A percentile compares a stretch with the other conserved stretches of the same genome.
These are phyloP conservation scores for Aspergillus sp. DNA, from an alignment of 2,329 filamentous ascomycete genomes.

Conservation along the genomic window DNA sequence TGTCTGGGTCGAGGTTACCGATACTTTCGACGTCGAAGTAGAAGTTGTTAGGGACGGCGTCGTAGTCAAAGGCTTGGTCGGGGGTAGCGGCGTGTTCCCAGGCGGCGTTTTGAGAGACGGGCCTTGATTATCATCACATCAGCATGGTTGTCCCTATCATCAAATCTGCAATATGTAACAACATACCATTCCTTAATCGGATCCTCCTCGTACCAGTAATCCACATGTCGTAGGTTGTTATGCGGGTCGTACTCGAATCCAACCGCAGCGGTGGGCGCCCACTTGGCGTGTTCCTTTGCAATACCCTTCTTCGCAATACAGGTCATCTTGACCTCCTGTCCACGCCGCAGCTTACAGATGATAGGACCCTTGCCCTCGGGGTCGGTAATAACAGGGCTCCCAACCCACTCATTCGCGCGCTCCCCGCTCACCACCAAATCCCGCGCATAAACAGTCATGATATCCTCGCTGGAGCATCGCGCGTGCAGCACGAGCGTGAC, in stretches of 20 bases:
- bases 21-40: conserved; percentile 92
- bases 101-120: conserved; percentile 44
- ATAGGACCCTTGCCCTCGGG: conserved; percentile 74
- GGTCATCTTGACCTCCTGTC: conserved; percentile 82
- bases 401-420: conserved; percentile 69
- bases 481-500: conserved; percentile 81
- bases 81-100: conserved; percentile 75
- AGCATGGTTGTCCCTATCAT: not conserved
- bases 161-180: conserved; percentile 16
- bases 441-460: conserved; percentile 90
- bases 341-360: conserved; percentile 84
- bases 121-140: conserved; percentile 20
- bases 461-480: conserved; percentile 76
- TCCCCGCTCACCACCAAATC: conserved; percentile 72
- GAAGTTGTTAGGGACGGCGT: conserved; percentile 77
- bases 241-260: conserved; percentile 98
- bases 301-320: conserved; percentile 98
- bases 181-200: conserved; percentile 74
- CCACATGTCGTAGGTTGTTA: conserved; percentile 88
- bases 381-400: conserved; percentile 78
- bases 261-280: conserved; percentile 86
- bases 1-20: conserved; percentile 82
- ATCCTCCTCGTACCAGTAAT: conserved; percentile 92
- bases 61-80: conserved; percentile 85
- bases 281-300: conserved; percentile 97